Conservation (phyloP, 805 yeast species). For the Ogataea salicorniae region DNA sequence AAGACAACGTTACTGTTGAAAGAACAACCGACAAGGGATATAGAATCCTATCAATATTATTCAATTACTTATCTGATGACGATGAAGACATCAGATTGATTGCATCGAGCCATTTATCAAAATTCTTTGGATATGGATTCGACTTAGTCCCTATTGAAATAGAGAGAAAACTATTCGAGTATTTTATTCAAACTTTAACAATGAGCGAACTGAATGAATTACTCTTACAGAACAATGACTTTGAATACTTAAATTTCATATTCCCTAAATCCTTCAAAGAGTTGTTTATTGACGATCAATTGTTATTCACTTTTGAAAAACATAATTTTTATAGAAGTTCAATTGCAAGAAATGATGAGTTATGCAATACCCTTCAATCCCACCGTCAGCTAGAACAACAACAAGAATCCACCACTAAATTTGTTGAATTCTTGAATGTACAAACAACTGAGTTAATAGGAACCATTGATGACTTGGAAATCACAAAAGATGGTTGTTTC, state of each 20-base stretch:
- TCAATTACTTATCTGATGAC: constrained; percentile 54
- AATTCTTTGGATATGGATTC: constrained; percentile 21
- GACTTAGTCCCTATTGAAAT: constrained; percentile 30
- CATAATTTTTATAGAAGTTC: constrained; percentile 61
- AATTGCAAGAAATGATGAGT: constrained; percentile 9
- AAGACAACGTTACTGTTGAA: too few species aligned
- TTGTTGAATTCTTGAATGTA: background rate
- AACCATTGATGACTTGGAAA: constrained; percentile 1
- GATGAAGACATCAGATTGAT: constrained; percentile 51
- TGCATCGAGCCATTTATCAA: constrained; percentile 40
- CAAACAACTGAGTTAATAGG: background rate
- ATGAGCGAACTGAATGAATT: background rate
- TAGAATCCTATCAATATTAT: constrained; percentile 20
- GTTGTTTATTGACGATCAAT: constrained; percentile 19
- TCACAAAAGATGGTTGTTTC: constrained; percentile 24
- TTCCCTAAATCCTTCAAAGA: constrained; percentile 5
- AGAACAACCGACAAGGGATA: background rate
- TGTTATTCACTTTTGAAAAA: constrained; percentile 62
- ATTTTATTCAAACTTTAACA: constrained; percentile 1
- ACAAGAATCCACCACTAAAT: too few species aligned
- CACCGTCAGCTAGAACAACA: constrained; percentile 2
- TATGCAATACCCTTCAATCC: constrained; percentile 5
- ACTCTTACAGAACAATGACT: constrained; percentile 3
- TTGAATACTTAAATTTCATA: constrained; percentile 4
- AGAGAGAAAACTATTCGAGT: constrained; percentile 24